A percentile compares a stretch with the other conserved stretches of the same genome.
phyloP scores from a whole-genome alignment of 1,139 yeast genomes.

The Pneumocystis murina region DNA sequence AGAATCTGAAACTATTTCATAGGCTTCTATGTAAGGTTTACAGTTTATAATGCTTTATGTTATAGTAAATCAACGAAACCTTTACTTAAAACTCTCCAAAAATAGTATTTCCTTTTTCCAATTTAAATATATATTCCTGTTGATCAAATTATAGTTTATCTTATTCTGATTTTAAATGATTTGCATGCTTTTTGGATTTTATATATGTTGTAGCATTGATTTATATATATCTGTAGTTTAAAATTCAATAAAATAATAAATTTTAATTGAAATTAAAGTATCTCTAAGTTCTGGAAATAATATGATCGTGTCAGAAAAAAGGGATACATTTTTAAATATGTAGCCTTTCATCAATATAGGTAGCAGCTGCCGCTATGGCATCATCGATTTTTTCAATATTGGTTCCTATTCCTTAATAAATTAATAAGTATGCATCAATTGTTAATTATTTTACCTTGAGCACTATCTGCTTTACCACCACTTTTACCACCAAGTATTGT shows the following conservation, averaged over 20 bases:
- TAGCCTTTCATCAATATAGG: constrained; percentile 22
- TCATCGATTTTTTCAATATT: constrained; percentile 51
- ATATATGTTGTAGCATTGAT: neutral
- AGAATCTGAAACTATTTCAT: neutral
- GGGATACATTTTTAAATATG: neutral
- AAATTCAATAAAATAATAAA: neutral
- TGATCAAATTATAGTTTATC: neutral
- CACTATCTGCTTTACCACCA: constrained; percentile 94
- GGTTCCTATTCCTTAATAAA: constrained; percentile 42
- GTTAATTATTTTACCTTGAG: constrained; percentile 50
- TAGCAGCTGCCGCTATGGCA: constrained; percentile 52
- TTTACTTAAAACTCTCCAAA: neutral
- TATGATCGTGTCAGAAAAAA: neutral
- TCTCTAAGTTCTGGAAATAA: neutral
- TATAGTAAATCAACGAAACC: neutral
- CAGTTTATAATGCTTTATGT: neutral
- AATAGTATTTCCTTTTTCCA: neutral
- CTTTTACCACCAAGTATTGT: constrained; percentile 84
- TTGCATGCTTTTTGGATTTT: neutral
- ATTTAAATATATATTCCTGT: neutral
- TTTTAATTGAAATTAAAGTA: neutral
- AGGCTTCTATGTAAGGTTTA: neutral
- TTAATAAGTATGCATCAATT: neutral
- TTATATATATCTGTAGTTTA: neutral
- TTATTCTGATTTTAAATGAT: neutral